Base-by-base conservation (phyloP, 1,284 basidiomycete species). In the Cryptococcus jaspeensis region DNA sequence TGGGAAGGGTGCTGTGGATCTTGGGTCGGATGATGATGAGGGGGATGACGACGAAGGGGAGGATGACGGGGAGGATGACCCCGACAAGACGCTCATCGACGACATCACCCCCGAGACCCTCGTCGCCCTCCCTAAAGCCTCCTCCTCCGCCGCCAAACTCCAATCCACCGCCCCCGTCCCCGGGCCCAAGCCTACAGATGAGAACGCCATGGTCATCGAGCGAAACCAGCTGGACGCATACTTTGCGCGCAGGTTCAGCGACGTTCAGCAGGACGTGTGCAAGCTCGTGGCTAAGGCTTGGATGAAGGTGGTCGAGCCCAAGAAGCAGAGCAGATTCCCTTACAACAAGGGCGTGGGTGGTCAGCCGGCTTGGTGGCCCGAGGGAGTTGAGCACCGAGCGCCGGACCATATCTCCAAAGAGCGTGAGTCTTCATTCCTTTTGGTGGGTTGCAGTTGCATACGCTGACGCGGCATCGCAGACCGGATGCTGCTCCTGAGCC, bases 251-350 rank as follows among this genome's bases (percentile, higher is more conserved):
- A 69, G 64, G 23, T 77, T 78, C 57, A 62, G 67, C 23, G 72
- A 77, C 20, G 70, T 83, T 15, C 80, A 80, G 60, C 81, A 82
- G 67, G 75, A 72, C 39, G 78, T 79, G 8, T 81, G 80, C 72
- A 82, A 82, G 63, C 76, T 79, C 51, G 75, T 83, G 36, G 80
- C 80, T 59, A 82, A 82, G 66, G 78, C 72, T 22, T 81, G 80
- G 80, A 79, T 81, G 69, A 80, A 80, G 67, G 72, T 81, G 49
- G 79, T 83, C 60, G 81, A 83, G 67, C 81, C 81, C 15, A 80
- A 81, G 67, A 83, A 82, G 69, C 80, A 81, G 69, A 79, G 74
- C 53, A 76, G 79, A 43, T 80, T 70, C 62, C 81, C 81, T 3
- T 83, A 83, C 73, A 81, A 81, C 69, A 77, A 78, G 56, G 81